These are phyloP conservation scores for Kondoa malvinella DNA, from an alignment of 768 basidiomycete species.

Conservation along the genomic window DNA sequence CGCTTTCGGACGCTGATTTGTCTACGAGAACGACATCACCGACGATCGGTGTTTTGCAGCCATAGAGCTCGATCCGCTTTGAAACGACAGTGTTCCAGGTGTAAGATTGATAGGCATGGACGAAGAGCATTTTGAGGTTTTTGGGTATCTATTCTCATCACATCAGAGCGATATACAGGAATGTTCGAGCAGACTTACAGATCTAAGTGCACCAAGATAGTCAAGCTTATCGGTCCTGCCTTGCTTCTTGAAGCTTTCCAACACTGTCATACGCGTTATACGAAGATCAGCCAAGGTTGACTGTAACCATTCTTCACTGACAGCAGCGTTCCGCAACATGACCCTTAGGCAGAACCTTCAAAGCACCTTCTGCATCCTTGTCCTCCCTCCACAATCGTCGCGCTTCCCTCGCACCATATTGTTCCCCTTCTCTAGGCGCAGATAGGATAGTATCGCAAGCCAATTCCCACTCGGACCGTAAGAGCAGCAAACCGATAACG, in stretches of 20 bases:
- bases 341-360: slow-evolving; percentile 70
- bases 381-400: slow-evolving; percentile 76
- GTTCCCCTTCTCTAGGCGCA: slow-evolving; percentile 63
- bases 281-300: slow-evolving; percentile 3
- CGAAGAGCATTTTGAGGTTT: slow-evolving; percentile 89
- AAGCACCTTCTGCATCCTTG: slow-evolving; percentile 58
- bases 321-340: slow-evolving; percentile 80
- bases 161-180: not conserved
- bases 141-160: slow-evolving; percentile 56
- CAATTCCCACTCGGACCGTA: slow-evolving; percentile 75
- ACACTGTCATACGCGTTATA: slow-evolving; percentile 31
- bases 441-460: slow-evolving; percentile 69
- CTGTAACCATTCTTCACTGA: slow-evolving; percentile 7
- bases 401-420: slow-evolving; percentile 61
- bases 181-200: slow-evolving; percentile 1
- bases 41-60: slow-evolving; percentile 52
- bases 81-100: slow-evolving; percentile 97
- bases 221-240: slow-evolving; percentile 61
- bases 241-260: slow-evolving; percentile 75
- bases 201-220: slow-evolving; percentile 9
- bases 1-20: slow-evolving; percentile 18
- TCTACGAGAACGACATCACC: slow-evolving; percentile 65
- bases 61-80: slow-evolving; percentile 66
- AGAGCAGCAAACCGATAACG: slow-evolving; percentile 71
- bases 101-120: slow-evolving; percentile 96